Evolutionary conservation across 2,329 filamentous ascomycete genomes (phyloP), one percentile per base, ranked within the genome.

Genomic region (Lasiodiplodia sp.): DNA sequence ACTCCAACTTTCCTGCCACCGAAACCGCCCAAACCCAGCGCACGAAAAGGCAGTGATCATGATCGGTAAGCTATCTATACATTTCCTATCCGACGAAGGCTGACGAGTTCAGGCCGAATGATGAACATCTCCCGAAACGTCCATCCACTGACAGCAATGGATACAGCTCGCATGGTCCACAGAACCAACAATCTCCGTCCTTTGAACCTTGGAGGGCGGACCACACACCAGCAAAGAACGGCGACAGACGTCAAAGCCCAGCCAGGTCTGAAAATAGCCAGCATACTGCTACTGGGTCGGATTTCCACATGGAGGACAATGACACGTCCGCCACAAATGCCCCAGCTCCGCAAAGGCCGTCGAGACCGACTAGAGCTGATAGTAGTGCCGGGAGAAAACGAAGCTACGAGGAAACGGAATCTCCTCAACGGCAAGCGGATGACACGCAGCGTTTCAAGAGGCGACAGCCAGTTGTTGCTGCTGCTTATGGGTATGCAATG

Each of bases 381-480:
- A 79, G 76, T 69, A 77, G 75, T 4, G 71, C 75, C 58, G 72
- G 73, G 16, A 70, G 78, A 21, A 80, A 80, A 69, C 74, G 78
- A 56, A 79, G 77, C 64, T 78, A 79, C 51, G 77, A 78, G 49
- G 77, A 80, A 44, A 74, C 75, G 7, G 76, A 78, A 28, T 56
- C 57, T 3, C 72, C 73, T n/a, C 55, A 72, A 62, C 75, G 74
- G 28, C 78, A 79, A 69, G 74, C 77, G n/a, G 78, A 79, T 25
- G 78, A 80, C 40, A 74, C 74, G 18, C 78, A 75, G 69, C 75
- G 78, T 18, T 60, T 69, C 63, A 80, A 80, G 69, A 72, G 78
- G 63, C 76, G 77, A 56, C 70, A 71, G 31, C 75, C 76, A 31
- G 74, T 77, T 67, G 76, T 78, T 10, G 78, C 76, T 68, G 72